These are phyloP conservation scores for Entoloma clypeatum DNA, from an alignment of 1,284 basidiomycete species.

Conservation along the genomic window DNA sequence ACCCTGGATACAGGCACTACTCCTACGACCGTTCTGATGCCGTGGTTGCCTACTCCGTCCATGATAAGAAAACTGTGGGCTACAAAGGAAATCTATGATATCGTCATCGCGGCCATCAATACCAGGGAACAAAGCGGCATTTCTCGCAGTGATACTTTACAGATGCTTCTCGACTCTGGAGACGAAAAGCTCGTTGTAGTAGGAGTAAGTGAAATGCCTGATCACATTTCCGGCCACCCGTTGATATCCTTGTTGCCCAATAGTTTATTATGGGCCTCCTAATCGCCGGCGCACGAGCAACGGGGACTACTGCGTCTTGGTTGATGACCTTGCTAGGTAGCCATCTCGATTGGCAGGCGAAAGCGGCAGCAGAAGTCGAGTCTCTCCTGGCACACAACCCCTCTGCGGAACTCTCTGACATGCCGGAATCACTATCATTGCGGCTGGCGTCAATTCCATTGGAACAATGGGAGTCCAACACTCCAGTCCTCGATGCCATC, in stretches of 20 bases:
- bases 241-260: conserved; percentile 13
- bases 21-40: conserved; percentile 62
- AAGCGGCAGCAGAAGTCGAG: conserved; percentile 56
- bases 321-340: conserved; percentile 63
- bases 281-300: conserved; percentile 70
- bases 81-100: conserved; percentile 70
- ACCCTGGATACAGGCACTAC: conserved; percentile 64
- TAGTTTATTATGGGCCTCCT: conserved; percentile 77
- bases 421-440: conserved; percentile 38
- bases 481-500: conserved; percentile 64
- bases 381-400: conserved; percentile 52
- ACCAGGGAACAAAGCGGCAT: conserved; percentile 51
- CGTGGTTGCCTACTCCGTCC: conserved; percentile 68
- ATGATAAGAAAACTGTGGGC: conserved; percentile 65
- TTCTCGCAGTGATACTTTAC: conserved; percentile 59
- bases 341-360: conserved; percentile 56
- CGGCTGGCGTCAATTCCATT: conserved; percentile 58
- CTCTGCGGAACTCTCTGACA: conserved; percentile 5
- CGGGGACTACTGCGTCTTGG: conserved; percentile 74
- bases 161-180: conserved; percentile 63
- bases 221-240: conserved; percentile 18
- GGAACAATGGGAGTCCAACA: conserved; percentile 63
- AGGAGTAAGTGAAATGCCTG: conserved; percentile 46
- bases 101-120: conserved; percentile 53
- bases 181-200: conserved; percentile 65